These are phyloP conservation scores for Exophiala oligosperma DNA, from an alignment of 2,329 filamentous ascomycete species.

Conservation along the genomic window DNA sequence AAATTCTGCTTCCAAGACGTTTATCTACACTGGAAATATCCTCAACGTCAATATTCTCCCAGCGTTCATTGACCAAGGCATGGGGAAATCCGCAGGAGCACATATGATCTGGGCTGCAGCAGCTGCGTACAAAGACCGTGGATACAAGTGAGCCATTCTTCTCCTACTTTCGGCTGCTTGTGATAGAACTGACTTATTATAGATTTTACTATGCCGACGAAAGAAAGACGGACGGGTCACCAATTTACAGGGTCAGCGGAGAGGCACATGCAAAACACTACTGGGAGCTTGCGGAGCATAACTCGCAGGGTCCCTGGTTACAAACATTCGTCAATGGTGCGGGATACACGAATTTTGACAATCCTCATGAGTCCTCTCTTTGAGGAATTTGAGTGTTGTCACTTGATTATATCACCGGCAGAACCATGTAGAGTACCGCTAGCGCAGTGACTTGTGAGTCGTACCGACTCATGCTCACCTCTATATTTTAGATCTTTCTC, in stretches of 20 bases:
- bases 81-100: conserved; percentile 44
- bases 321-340: conserved; percentile 6
- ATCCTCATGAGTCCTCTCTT: background rate
- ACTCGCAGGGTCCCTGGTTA: conserved; percentile 16
- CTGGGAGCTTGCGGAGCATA: conserved; percentile 10
- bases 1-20: conserved; percentile 30
- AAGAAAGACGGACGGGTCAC: conserved; percentile 43
- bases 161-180: too few species aligned
- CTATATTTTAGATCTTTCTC: too few species aligned
- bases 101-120: conserved; percentile 35
- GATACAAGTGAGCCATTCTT: conserved; percentile 21
- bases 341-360: conserved; percentile 14
- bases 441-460: too few species aligned
- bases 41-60: conserved; percentile 40
- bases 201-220: conserved; percentile 57
- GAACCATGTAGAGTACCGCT: too few species aligned
- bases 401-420: too few species aligned
- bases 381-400: too few species aligned
- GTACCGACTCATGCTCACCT: too few species aligned
- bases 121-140: conserved; percentile 31
- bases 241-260: conserved; percentile 39
- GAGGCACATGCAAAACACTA: conserved; percentile 25
- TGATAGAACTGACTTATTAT: too few species aligned
- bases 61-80: conserved; percentile 34
- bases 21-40: conserved; percentile 49